These are phyloP conservation scores for Fraxinus anomala DNA, from an alignment of 257 asterid species.

Conservation along the genomic window DNA sequence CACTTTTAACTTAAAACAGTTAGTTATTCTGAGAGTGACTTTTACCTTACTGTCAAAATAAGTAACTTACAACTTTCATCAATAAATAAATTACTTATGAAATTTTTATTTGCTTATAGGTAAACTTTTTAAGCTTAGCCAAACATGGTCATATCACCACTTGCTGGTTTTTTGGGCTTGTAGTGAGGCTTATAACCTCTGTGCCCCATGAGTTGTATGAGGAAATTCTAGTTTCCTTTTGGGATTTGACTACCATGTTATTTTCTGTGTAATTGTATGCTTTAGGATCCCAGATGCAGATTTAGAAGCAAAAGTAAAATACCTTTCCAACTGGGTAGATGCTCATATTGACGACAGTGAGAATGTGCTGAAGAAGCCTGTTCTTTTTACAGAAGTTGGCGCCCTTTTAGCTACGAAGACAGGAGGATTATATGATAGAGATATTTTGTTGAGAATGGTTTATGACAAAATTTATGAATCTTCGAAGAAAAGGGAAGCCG, in stretches of 20 bases:
- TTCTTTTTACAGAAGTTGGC: constrained; percentile 40
- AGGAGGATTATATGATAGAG: not conserved
- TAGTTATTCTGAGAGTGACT: no score
- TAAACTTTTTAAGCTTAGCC: not conserved
- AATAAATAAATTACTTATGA: not conserved
- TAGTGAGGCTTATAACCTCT: not conserved
- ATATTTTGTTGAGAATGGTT: not conserved
- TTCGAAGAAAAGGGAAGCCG: not conserved
- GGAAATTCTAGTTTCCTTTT: no score
- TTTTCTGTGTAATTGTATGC: not conserved
- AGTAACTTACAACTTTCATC: not conserved
- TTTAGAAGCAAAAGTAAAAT: not conserved
- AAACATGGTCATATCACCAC: not conserved
- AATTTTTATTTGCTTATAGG: not conserved
- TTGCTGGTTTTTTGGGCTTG: not conserved
- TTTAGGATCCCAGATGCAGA: not conserved
- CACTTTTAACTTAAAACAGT: not conserved
- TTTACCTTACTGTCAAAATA: not conserved
- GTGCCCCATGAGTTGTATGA: no score
- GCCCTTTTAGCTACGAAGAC: not conserved
- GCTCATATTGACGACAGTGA: not conserved
- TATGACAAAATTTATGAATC: not conserved
- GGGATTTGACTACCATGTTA: no score
- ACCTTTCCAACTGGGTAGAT: not conserved
- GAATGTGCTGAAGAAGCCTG: constrained; percentile 34